These are phyloP conservation scores for Stephanodiscus minutulus DNA, from an alignment of 108 stramenopile species.

Conservation along the genomic window DNA sequence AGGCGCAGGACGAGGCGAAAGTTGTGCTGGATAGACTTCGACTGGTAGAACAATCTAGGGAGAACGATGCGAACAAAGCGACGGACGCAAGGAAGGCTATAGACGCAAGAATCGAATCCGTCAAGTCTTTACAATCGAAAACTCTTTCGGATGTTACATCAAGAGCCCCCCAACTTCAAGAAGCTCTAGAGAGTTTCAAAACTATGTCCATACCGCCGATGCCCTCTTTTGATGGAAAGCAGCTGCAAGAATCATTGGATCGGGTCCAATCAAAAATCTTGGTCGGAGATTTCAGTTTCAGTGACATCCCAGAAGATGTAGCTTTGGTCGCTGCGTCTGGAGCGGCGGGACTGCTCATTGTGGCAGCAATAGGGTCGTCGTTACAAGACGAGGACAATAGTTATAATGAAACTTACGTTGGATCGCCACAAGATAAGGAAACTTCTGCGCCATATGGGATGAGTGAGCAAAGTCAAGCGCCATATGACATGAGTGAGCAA, in stretches of 20 bases:
- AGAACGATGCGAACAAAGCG: conserved; percentile 7
- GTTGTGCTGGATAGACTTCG: background rate
- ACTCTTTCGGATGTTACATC: conserved; percentile 1
- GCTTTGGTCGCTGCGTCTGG: conserved; percentile 1
- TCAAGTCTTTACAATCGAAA: conserved; percentile 4
- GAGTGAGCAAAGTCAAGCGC: background rate
- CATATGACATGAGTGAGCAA: too few relatives aligned
- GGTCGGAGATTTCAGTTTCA: background rate
- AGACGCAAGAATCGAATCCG: conserved; percentile 1
- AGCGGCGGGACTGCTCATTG: background rate
- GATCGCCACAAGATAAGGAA: background rate
- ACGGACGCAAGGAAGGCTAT: conserved; percentile 8
- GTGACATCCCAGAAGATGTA: conserved; percentile 6
- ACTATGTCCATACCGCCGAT: background rate
- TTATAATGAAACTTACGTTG: background rate
- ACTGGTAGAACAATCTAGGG: background rate
- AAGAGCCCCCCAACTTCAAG: conserved; percentile 2
- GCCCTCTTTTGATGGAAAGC: conserved; percentile 2
- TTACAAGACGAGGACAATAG: background rate
- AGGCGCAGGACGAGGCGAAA: background rate
- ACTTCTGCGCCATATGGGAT: background rate
- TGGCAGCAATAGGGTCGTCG: background rate
- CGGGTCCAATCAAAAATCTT: background rate
- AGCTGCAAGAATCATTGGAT: conserved; percentile 1
- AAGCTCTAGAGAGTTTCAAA: background rate